phyloP scores from a whole-genome alignment of 2,329 filamentous ascomycete genomes.

The Periglandula ipomoeae region DNA sequence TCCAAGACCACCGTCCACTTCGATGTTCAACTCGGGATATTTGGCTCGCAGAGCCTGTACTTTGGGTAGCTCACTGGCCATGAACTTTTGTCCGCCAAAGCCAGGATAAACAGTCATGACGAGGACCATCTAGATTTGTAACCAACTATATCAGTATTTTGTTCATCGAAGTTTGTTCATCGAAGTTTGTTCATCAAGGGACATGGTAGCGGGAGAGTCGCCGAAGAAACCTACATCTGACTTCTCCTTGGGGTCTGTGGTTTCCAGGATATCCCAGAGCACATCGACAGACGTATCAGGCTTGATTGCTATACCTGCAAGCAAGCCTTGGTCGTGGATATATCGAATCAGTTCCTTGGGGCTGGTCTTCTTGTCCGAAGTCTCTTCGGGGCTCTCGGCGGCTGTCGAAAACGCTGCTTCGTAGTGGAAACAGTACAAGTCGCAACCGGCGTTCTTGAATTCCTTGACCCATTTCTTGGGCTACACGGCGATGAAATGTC shows the following conservation, averaged over 20 bases:
- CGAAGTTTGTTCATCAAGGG: no score
- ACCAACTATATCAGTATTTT: not conserved
- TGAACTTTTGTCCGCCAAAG: conserved; percentile 97
- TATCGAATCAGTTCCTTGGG: conserved; percentile 81
- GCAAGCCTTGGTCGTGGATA: conserved; percentile 80
- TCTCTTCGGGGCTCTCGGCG: conserved; percentile 66
- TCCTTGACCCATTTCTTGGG: conserved; percentile 98
- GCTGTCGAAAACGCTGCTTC: conserved; percentile 87
- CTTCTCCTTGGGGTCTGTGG: conserved; percentile 58
- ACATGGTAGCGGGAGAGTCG: no score
- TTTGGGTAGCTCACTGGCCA: conserved; percentile 91
- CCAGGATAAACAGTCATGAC: conserved; percentile 98
- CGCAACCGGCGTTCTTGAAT: conserved; percentile 87
- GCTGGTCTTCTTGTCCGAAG: conserved; percentile 62
- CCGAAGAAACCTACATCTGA: conserved; percentile 66
- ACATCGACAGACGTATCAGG: conserved; percentile 86
- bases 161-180: no score
- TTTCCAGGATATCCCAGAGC: conserved; percentile 81
- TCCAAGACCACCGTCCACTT: conserved; percentile 89
- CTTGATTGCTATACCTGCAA: conserved; percentile 93
- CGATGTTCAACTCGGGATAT: conserved; percentile 91
- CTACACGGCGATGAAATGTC: no score
- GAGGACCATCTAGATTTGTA: conserved; percentile 71
- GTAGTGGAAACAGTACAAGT: conserved; percentile 99
- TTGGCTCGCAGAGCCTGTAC: conserved; percentile 71